phyloP scores from a whole-genome alignment of 2,329 filamentous ascomycete species.

The Aaosphaeria pasadenensis region DNA sequence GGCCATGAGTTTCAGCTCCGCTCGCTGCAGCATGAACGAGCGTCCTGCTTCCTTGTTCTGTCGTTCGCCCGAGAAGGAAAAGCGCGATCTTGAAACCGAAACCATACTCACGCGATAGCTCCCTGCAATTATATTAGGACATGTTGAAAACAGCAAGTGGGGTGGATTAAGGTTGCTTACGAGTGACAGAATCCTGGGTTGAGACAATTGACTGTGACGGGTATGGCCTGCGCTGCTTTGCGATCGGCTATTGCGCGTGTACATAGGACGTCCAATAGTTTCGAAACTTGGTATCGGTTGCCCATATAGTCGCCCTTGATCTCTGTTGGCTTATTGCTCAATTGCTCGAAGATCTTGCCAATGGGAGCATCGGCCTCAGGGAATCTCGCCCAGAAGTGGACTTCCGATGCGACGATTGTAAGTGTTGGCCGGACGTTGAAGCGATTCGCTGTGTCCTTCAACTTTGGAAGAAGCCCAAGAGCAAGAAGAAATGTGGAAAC shows the following conservation, averaged over 20 bases:
- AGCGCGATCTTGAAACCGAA: not conserved
- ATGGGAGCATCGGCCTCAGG: not conserved
- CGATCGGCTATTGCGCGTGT: not conserved
- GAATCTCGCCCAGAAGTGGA: not conserved
- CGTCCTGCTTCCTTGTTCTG: conserved; percentile 3
- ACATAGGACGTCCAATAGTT: not conserved
- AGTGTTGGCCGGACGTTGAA: not conserved
- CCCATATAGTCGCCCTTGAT: not conserved
- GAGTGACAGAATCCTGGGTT: not conserved
- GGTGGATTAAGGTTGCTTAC: no score
- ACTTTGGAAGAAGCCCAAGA: conserved; percentile 8
- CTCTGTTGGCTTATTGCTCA: not conserved
- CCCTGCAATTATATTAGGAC: not conserved
- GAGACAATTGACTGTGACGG: not conserved
- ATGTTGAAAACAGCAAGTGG: no score
- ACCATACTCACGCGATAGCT: not conserved
- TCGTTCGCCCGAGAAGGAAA: conserved; percentile 2
- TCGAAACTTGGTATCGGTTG: not conserved
- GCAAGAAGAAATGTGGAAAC: conserved; percentile 27
- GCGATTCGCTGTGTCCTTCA: not conserved
- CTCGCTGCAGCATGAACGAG: conserved; percentile 1
- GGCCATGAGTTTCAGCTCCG: conserved; percentile 1
- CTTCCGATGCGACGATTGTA: not conserved
- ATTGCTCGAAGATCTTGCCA: not conserved
- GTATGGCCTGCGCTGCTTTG: not conserved